Base-by-base conservation (phyloP, 768 basidiomycete species). In the Pisolithus microcarpus region DNA sequence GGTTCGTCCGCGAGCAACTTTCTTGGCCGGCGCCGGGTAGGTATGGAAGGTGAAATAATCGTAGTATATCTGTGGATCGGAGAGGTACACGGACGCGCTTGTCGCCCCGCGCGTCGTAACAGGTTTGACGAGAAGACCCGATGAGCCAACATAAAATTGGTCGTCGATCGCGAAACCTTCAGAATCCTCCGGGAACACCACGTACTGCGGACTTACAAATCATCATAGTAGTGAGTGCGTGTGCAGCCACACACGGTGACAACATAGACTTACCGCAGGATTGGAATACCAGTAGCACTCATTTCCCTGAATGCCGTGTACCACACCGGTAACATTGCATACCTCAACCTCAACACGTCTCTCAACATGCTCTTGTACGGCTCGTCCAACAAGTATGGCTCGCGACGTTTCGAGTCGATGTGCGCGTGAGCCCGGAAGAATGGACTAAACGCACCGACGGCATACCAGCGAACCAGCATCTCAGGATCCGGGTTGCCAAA, bases 371-470 rank as follows among this genome's bases (percentile, higher is more conserved):
- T 75, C 72, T 88, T 90, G 74, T 89, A 86, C 3, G 94, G 93
- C 58, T 96, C 85, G 10, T 91, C 90, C 45, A 87, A 78, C 0
- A 98, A 75, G 75, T 85, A 99, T 1, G 95, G 95, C 69, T 99
- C 96, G 38, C 96, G 85, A 39, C 96, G 84, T 72, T 97, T 98
- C 26, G 94, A 94, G 65, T 99, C 95, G 60, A 97, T 85, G 66
- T 97, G 95, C 10, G 94, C 95, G 67, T 99, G 96, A 1, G 95
- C 96, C 52, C 96, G 82, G 85, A 98, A 94, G 82, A 99, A 99
- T 6, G 96, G 95, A 48, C 85, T 84, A 69, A 98, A 95, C 1
- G 83, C 81, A 23, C 96, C 96, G 46, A 95, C 88, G 71, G 89
- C 91, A 59, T 99, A 98, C 94, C 95, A 99, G 44, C 96, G 78